These are phyloP conservation scores for Brettanomyces bruxellensis DNA, from an alignment of 805 yeast species.

Conservation along the genomic window DNA sequence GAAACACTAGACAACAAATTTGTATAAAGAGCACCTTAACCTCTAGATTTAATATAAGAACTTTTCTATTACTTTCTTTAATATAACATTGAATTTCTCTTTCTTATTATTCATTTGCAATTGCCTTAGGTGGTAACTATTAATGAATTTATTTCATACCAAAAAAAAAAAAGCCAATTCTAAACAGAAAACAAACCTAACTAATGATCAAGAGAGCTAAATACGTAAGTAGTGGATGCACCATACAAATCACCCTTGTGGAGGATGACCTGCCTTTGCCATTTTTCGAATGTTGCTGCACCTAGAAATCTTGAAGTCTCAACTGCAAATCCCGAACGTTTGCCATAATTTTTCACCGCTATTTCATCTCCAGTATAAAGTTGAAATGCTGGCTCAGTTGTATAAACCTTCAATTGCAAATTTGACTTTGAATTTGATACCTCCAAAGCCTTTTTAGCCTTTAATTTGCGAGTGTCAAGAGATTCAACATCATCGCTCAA, in stretches of 20 bases:
- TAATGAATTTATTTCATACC: background rate
- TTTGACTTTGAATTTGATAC: background rate
- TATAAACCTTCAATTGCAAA: background rate
- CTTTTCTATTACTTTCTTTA: too few relatives aligned
- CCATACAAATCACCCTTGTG: background rate
- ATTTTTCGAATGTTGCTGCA: background rate
- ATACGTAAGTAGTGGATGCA: background rate
- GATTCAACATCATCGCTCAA: background rate
- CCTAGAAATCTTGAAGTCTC: background rate
- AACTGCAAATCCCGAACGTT: background rate
- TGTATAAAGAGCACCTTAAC: too few relatives aligned
- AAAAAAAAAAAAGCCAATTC: background rate
- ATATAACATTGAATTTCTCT: too few relatives aligned
- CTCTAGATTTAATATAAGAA: too few relatives aligned
- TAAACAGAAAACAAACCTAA: background rate
- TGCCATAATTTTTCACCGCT: background rate
- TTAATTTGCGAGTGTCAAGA: background rate
- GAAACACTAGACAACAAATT: too few relatives aligned
- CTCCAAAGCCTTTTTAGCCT: background rate
- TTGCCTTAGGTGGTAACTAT: background rate
- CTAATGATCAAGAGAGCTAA: background rate
- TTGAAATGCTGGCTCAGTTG: constrained; percentile 1
- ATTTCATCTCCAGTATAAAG: background rate
- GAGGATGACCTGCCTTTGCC: background rate
- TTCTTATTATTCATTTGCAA: too few relatives aligned